Base-by-base conservation (phyloP, 768 basidiomycete species). In the Mycena capillaripes region DNA sequence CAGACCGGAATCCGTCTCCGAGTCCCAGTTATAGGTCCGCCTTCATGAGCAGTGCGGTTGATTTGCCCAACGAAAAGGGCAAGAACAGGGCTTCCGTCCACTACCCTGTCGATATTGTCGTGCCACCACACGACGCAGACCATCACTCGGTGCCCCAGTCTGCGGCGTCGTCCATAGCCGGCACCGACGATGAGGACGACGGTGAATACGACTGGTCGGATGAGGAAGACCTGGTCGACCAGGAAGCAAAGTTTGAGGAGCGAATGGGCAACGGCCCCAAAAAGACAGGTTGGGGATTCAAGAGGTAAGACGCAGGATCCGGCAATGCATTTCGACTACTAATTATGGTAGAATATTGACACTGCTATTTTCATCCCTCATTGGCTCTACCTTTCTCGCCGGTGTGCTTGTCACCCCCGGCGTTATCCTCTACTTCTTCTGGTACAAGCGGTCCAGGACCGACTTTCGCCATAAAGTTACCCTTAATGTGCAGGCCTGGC, bases 121-220 rank as follows among this genome's bases (percentile, higher is more conserved):
- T 79, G 10, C 75, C 78, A 17, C 66, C 80, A 9, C 79, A 78
- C 17, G 62, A 60, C 67, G 81, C 76, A 78, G 76, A 83, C 65
- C 84, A 81, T 30, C 70, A 66, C 19, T 83, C 82, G 50, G 50
- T 72, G 19, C 69, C 79, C 38, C 80, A 80, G 36, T 81, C 81
- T 14, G 75, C 81, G 30, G 79, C 80, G 7, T 80, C 89, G 21
- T 90, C 90, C 3, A 79, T 88, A 19, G 86, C 82, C 32, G 86
- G 81, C 46, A 89, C 88, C 4, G 91, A 92, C 59, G 92, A 91
- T 12, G 90, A 92, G 25, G 88, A 88, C 14, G 86, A 88, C 0
- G 84, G 87, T 1, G 86, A 89, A n/a, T 93, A 91, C 69, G 91
- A 95, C 78, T 94, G 93, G 93, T 91, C 90, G 44, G 91, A 85